Base-by-base conservation (phyloP, 2,329 filamentous ascomycete species). In the Metarhizium rileyi region DNA sequence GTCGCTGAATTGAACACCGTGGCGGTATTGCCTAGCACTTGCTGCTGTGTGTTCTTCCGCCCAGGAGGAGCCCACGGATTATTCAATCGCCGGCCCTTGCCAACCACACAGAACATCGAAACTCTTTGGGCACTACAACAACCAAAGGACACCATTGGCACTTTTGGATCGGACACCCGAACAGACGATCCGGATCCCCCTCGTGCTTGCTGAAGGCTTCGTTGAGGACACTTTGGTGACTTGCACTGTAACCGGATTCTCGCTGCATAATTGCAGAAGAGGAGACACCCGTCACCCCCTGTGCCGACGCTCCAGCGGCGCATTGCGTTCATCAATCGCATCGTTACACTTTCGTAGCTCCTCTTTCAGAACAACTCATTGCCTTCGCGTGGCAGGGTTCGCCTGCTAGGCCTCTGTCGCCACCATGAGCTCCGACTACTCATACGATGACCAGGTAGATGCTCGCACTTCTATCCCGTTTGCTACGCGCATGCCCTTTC, bases 401-500 rank as follows among this genome's bases (percentile, higher is more conserved):
- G 68, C 66, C 61, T 60, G 59, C 44, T 53, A 56, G 56, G 58
- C 59, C 60, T 14, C 43, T 46, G 35, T 22, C 46, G 68, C 61
- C 72, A 83, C 74, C 67, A 93, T 93, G 83, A 90, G 85, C 66
- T 88, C 87, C 63, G 91, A 97, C 70, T 98, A 98, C 77, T 94
- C 87, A 63, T 98, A 98, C 74, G 93, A 98, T 79, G 87, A 95
- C 66, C 83, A 93, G 81, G 85, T 86, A 66, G 56, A 69, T 28
- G 16, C 6, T 26, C 44, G 2, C 35, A 16, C 27, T 27, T 23
- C n/a, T 18, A 28, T 5, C 8, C 20, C 38, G 9, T 25, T 14
- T 20, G 18, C 5, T 6, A 38, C 40, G 9, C 42, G 14, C 45
- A 26, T 18, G 26, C 20, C 22, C 7, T 33, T 9, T 22, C 28